phyloP scores from a whole-genome alignment of 2,329 filamentous ascomycete species.

The Cladosporium phlei region DNA sequence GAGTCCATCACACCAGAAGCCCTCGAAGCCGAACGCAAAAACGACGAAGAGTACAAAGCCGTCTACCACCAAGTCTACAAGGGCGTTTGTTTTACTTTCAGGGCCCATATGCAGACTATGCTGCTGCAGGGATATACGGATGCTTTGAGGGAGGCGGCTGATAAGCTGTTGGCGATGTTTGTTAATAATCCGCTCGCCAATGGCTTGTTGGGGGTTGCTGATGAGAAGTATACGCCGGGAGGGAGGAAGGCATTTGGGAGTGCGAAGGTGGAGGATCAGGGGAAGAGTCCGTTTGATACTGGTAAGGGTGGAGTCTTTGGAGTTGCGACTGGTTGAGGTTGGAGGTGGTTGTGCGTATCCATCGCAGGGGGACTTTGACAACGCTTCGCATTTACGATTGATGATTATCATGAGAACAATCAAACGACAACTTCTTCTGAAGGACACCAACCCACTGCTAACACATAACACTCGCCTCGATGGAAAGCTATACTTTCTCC shows the following conservation, averaged over 20 bases:
- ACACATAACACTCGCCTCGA: too few relatives aligned
- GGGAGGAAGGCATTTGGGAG: slow-evolving; percentile 28
- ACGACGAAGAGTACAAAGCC: slow-evolving; percentile 49
- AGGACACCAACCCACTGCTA: too few relatives aligned
- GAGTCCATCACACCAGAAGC: slow-evolving; percentile 19
- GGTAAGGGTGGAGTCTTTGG: not conserved
- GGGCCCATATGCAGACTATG: slow-evolving; percentile 36
- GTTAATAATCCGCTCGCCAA: slow-evolving; percentile 40
- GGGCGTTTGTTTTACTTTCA: slow-evolving; percentile 44
- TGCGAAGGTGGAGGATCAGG: slow-evolving; percentile 7
- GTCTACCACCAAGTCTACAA: slow-evolving; percentile 51
- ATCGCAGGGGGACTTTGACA: too few relatives aligned
- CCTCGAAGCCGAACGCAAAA: slow-evolving; percentile 24
- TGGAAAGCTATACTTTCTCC: too few relatives aligned
- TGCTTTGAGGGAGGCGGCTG: slow-evolving; percentile 44
- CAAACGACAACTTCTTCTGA: too few relatives aligned
- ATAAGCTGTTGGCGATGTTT: slow-evolving; percentile 43
- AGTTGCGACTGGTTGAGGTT: too few relatives aligned
- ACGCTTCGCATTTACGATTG: too few relatives aligned
- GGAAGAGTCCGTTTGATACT: slow-evolving; percentile 12
- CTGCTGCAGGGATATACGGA: slow-evolving; percentile 39
- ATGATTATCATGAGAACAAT: too few relatives aligned
- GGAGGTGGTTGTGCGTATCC: too few relatives aligned
- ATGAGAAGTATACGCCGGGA: slow-evolving; percentile 27
- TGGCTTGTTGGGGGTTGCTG: slow-evolving; percentile 5